Conservation (phyloP, 1,139 yeast species). For the Geotrichum reessii region DNA sequence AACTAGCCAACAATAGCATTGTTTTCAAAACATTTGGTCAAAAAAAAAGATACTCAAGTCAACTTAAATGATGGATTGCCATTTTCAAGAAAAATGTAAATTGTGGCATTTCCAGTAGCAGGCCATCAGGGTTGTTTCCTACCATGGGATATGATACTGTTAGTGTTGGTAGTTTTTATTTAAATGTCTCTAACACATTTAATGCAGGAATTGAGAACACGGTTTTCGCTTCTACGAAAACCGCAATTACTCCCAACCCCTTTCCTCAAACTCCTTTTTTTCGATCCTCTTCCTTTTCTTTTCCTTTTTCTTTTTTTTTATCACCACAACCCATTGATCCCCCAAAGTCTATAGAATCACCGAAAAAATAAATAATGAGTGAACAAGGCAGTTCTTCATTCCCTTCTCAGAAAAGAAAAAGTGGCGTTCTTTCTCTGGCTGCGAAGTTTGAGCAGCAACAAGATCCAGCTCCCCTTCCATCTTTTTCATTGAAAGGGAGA, state of each 20-base stretch:
- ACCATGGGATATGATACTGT: neutral
- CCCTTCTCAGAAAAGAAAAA: neutral
- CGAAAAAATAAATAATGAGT: neutral
- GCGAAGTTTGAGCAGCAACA: conserved; percentile 13
- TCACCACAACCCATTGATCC: conserved; percentile 1
- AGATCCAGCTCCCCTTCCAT: conserved; percentile 4
- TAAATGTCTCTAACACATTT: neutral
- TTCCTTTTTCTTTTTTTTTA: neutral
- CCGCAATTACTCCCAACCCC: neutral
- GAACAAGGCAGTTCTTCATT: neutral
- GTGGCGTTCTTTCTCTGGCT: conserved; percentile 15
- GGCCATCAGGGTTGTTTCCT: neutral
- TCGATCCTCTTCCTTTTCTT: neutral
- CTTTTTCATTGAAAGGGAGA: neutral
- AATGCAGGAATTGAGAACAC: conserved; percentile 9
- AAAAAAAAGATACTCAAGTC: neutral
- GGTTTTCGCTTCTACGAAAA: neutral
- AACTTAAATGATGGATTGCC: neutral
- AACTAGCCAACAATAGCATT: neutral
- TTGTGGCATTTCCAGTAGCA: neutral
- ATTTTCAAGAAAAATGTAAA: neutral
- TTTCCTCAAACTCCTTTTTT: conserved; percentile 1
- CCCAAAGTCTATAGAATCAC: neutral
- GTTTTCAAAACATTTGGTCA: neutral
- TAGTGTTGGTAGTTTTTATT: neutral